These are phyloP conservation scores for Phascolomyces articulosus DNA, from an alignment of 371 early-diverging fungal genomes.

Conservation along the genomic window DNA sequence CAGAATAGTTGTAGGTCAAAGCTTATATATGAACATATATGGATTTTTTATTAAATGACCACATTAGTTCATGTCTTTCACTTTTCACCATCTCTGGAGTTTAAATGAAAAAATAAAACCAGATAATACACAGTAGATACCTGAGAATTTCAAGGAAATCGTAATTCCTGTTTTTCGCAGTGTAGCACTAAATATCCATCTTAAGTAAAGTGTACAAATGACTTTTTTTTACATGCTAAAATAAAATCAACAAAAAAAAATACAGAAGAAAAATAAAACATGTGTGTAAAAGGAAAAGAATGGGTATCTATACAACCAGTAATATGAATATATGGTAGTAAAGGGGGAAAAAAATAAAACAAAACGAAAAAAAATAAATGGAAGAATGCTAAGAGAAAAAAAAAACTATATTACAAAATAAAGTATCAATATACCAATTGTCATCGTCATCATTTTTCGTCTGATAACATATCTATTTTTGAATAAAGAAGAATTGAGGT, in stretches of 20 bases:
- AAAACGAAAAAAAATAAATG: neutral
- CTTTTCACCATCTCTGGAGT: no score
- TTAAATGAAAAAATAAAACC: neutral
- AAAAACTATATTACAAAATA: constrained; percentile 4
- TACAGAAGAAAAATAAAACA: neutral
- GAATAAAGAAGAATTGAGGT: neutral
- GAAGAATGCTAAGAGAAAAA: neutral
- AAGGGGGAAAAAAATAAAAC: neutral
- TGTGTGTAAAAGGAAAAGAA: neutral
- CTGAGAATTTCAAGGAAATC: neutral
- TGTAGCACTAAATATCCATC: neutral
- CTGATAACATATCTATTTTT: constrained; percentile 1
- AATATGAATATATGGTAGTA: neutral
- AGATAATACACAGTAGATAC: neutral
- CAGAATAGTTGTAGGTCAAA: no score
- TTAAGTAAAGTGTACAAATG: neutral
- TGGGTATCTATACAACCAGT: neutral
- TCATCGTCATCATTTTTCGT: neutral
- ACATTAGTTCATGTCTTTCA: no score
- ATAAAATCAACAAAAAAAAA: neutral
- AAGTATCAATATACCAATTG: neutral
- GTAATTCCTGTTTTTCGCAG: neutral
- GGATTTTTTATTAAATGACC: no score
- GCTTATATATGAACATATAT: no score
- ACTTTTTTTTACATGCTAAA: neutral